Evolutionary conservation across 176 grass and related monocot genomes (phyloP), one percentile per base, ranked within the genome.

Genomic region (Metroxylon sagu): DNA sequence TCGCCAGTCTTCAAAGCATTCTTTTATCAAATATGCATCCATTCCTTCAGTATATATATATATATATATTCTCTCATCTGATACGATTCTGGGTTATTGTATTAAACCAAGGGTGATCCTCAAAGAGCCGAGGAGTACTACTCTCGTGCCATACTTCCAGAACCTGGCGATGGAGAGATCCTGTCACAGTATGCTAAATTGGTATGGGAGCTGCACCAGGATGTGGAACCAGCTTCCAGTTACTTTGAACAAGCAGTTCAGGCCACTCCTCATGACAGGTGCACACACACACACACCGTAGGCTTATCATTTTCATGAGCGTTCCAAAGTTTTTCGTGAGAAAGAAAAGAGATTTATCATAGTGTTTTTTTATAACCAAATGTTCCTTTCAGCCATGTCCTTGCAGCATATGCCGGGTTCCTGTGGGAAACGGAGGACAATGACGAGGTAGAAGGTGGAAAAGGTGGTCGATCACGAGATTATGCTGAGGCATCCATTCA

Each of bases 131-230:
- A 97, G 75, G 93, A 97, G 70, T 97, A 91, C 66, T 92, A 91
- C 48, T 97, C 93, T 59, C 86, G 93, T 14, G 93, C 84, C 0
- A 97, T 97, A 6, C 78, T 97, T 0, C 69, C 70, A 15, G 93
- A 85, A 57, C 84, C 87, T 2, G 60, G 73, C 52, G 93, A 97
- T 58, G 93, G 87, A 51, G 92, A 88, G 65, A 80, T 87, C 61
- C 60, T 97, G 26, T 88, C 93, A 3, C 84, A 92, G 52, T 97
- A 92, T 67, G 87, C 93, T 78, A 91, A 82, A 77, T 61, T 98
- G 25, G 66, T 92, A 3, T 98, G 93, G 93, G 81, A 89, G 61
- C 69, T 88, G 61, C 87, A 92, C 72, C 26, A 60, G 14, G 93
- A 98, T 54, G 81, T 80, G 43, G 93, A 98, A 61, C 87, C 84